Percentiles rank a stretch among this genome's conserved stretches.
phyloP scores from a whole-genome alignment of 139 green algal genomes.

The Closterium sp. region DNA sequence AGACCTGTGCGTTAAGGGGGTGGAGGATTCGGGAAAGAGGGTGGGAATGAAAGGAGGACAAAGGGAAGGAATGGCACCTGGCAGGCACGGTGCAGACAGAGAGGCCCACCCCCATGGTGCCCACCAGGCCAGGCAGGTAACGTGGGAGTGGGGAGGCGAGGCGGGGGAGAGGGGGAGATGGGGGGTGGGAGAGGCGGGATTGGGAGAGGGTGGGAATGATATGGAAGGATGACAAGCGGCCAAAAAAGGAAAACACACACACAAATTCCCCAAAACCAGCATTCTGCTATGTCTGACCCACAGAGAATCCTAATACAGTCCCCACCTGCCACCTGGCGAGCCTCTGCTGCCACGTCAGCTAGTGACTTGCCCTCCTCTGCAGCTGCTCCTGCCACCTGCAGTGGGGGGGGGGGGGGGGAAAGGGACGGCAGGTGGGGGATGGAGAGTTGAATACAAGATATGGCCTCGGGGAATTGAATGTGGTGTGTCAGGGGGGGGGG shows the following conservation, averaged over 20 bases:
- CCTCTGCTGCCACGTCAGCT: conserved; percentile 60
- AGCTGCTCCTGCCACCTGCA: conserved; percentile 65
- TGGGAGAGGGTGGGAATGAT: too few species aligned
- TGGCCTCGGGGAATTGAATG: too few species aligned
- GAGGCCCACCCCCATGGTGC: conserved; percentile 72
- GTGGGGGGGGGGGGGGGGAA: background rate
- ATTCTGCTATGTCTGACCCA: background rate
- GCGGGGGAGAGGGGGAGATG: too few species aligned
- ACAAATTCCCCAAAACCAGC: background rate
- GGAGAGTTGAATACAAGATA: background rate
- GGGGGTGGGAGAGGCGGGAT: too few species aligned
- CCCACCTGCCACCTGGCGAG: conserved; percentile 45
- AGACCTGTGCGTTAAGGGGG: background rate
- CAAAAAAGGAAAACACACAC: too few species aligned
- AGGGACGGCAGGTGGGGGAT: background rate
- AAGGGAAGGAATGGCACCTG: too few species aligned
- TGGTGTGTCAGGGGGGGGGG: too few species aligned
- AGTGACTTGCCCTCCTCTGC: conserved; percentile 65
- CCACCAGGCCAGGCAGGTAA: too few species aligned
- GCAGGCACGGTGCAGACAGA: conserved; percentile 70
- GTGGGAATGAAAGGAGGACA: too few species aligned
- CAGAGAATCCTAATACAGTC: background rate
- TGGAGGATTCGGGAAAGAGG: background rate
- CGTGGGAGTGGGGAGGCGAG: too few species aligned
- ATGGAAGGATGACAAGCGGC: too few species aligned